A percentile compares a stretch with the other conserved stretches of the same genome.
Evolutionary conservation across 169 alveolate genomes (phyloP).

Genomic region (Plasmodium chabaudi): DNA sequence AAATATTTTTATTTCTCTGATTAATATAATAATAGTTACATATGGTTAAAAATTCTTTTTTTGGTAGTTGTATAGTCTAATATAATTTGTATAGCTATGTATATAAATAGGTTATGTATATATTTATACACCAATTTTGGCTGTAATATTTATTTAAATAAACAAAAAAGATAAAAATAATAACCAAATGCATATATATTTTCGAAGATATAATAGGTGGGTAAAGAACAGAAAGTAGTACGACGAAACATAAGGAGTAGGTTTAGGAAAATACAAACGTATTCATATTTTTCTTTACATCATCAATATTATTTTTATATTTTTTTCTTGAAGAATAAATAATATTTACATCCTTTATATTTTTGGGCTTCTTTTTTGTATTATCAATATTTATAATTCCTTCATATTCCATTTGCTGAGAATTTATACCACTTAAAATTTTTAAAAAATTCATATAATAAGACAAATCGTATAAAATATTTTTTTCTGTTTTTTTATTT

Average conservation of each 20-base stretch:
- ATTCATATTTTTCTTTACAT: slow-evolving; percentile 22
- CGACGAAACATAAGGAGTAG: too few relatives aligned
- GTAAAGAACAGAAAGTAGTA: too few relatives aligned
- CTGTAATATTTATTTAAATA: too few relatives aligned
- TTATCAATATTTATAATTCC: slow-evolving; percentile 29
- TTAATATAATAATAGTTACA: neutral
- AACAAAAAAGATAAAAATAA: too few relatives aligned
- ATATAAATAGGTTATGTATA: too few relatives aligned
- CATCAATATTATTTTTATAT: slow-evolving; percentile 56
- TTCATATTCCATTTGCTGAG: slow-evolving; percentile 13
- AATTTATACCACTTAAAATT: slow-evolving; percentile 10
- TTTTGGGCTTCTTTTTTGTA: slow-evolving; percentile 7
- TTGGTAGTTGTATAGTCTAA: too few relatives aligned
- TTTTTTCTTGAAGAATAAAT: slow-evolving; percentile 18
- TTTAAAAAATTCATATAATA: slow-evolving; percentile 38
- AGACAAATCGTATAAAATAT: slow-evolving; percentile 19
- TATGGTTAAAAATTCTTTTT: too few relatives aligned
- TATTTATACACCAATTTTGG: too few relatives aligned
- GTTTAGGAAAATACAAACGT: neutral
- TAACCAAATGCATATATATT: too few relatives aligned
- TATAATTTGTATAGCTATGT: too few relatives aligned
- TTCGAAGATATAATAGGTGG: too few relatives aligned
- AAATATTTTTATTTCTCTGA: neutral
- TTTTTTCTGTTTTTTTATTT: slow-evolving; percentile 19
- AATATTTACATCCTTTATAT: slow-evolving; percentile 7